Conservation (phyloP, 805 yeast genomes). For the Candida rishiriensis region DNA sequence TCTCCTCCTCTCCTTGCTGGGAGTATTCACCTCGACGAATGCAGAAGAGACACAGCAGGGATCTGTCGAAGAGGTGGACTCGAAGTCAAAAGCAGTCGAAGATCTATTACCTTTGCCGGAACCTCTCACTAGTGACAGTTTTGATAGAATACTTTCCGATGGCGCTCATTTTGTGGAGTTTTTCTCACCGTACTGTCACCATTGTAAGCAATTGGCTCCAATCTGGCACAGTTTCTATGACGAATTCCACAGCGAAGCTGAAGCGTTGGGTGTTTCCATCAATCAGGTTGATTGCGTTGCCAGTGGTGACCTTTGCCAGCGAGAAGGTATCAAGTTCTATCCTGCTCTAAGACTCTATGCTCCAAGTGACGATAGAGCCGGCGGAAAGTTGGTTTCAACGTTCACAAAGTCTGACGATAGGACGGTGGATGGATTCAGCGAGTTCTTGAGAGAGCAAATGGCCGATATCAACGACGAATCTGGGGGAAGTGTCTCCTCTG, state of each 20-base stretch:
- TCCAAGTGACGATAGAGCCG: slow-evolving; percentile 40
- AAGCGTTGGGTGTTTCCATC: slow-evolving; percentile 46
- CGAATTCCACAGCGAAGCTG: slow-evolving; percentile 43
- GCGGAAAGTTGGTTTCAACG: slow-evolving; percentile 35
- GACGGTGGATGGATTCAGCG: slow-evolving; percentile 43
- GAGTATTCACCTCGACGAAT: background rate
- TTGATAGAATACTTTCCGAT: slow-evolving; percentile 42
- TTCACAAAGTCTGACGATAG: slow-evolving; percentile 46
- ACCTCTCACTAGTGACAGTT: slow-evolving; percentile 44
- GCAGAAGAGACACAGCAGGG: slow-evolving; percentile 3
- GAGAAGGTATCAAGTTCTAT: slow-evolving; percentile 58
- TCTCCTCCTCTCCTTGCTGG: no score
- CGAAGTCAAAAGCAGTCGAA: background rate
- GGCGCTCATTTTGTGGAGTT: slow-evolving; percentile 79
- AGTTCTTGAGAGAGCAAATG: slow-evolving; percentile 51
- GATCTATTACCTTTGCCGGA: slow-evolving; percentile 37
- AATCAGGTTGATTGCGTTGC: slow-evolving; percentile 82
- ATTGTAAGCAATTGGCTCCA: slow-evolving; percentile 78
- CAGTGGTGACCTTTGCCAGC: slow-evolving; percentile 78
- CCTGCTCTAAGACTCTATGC: slow-evolving; percentile 73
- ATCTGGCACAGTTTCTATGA: slow-evolving; percentile 69
- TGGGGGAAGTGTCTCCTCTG: slow-evolving; percentile 36
- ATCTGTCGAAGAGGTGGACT: slow-evolving; percentile 2
- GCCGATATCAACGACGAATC: slow-evolving; percentile 39
- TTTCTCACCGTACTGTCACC: slow-evolving; percentile 84